phyloP scores from a whole-genome alignment of 768 basidiomycete genomes.

The Lentinula edodes region DNA sequence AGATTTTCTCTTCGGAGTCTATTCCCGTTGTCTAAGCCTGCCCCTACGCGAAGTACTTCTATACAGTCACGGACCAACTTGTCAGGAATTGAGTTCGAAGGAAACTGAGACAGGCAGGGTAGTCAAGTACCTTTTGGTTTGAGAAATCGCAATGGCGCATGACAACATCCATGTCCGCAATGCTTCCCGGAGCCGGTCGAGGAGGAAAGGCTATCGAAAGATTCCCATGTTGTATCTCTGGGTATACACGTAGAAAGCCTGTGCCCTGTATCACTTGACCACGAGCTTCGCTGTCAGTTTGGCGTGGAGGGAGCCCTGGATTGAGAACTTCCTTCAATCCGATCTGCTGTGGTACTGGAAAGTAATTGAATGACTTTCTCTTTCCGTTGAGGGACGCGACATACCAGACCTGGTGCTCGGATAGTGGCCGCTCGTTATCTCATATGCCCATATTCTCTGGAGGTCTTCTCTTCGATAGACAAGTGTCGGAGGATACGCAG shows the following conservation, averaged over 20 bases:
- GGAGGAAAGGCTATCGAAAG: conserved; percentile 79
- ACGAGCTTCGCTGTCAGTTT: conserved; percentile 13
- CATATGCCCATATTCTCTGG: conserved; percentile 93
- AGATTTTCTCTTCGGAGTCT: conserved; percentile 69
- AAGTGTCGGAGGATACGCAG: conserved; percentile 61
- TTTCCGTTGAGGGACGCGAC: conserved; percentile 21
- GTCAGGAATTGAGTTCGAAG: conserved; percentile 6
- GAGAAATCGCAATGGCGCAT: conserved; percentile 94
- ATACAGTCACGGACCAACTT: conserved; percentile 98
- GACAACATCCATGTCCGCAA: conserved; percentile 84
- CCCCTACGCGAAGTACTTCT: conserved; percentile 89
- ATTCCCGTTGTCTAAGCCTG: conserved; percentile 78
- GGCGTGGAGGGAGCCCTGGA: conserved; percentile 65
- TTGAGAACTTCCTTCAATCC: conserved; percentile 54
- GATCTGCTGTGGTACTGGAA: conserved; percentile 65
- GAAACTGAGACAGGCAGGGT: conserved; percentile 7
- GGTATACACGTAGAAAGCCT: conserved; percentile 75
- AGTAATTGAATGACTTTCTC: conserved; percentile 5
- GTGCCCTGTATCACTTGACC: conserved; percentile 46
- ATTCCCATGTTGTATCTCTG: conserved; percentile 58
- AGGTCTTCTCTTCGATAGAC: conserved; percentile 75
- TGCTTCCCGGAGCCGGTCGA: conserved; percentile 76
- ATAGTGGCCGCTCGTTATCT: conserved; percentile 89
- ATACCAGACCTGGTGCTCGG: conserved; percentile 75
- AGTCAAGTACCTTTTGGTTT: conserved; percentile 52